A percentile compares a stretch with the other conserved stretches of the same genome.
These are phyloP conservation scores for Cladophialophora carrionii DNA, from an alignment of 2,329 filamentous ascomycete species.

Conservation along the genomic window DNA sequence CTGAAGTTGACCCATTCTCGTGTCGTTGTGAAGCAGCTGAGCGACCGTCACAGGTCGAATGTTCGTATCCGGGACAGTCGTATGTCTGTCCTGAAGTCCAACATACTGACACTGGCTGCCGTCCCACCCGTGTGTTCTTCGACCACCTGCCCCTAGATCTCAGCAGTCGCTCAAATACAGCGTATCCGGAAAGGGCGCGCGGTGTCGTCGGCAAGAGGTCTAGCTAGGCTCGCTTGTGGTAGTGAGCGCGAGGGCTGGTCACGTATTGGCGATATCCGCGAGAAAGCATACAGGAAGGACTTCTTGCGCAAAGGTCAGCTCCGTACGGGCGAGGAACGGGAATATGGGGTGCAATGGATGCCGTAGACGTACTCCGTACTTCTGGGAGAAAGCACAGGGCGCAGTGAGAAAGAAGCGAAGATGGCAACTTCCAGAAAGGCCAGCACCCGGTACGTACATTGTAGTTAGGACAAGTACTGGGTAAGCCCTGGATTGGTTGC, in stretches of 20 bases:
- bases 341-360: background rate
- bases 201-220: conserved; percentile 1
- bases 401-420: background rate
- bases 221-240: background rate
- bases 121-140: background rate
- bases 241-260: background rate
- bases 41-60: conserved; percentile 5
- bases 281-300: background rate
- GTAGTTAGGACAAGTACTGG: no score
- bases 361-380: background rate
- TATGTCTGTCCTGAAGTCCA: conserved; percentile 4
- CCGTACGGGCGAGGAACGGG: background rate
- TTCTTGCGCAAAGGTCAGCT: background rate
- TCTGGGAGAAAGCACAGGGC: background rate
- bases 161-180: background rate
- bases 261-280: background rate
- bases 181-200: background rate
- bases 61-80: conserved; percentile 3
- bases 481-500: background rate
- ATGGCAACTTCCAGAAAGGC: background rate
- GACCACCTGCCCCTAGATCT: background rate
- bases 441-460: no score
- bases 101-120: conserved; percentile 8
- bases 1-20: conserved; percentile 10
- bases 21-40: background rate